phyloP scores from a whole-genome alignment of 805 yeast species.

The Kuraishia ogatae region DNA sequence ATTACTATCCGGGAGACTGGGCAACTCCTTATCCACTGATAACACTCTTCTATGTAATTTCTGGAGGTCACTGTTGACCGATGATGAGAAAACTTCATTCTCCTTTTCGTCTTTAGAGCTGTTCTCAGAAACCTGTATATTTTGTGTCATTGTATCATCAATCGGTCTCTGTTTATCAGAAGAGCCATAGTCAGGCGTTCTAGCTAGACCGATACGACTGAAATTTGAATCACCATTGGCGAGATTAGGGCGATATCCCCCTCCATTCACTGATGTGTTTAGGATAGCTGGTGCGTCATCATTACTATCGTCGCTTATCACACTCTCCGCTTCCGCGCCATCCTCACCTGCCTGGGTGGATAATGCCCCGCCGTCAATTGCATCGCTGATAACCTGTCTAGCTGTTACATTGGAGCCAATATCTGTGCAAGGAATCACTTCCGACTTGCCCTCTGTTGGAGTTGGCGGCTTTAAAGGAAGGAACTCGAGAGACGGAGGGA shows the following conservation, averaged over 20 bases:
- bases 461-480: conserved; percentile 2
- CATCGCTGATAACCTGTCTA: not conserved
- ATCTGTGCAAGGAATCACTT: not conserved
- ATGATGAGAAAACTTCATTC: not conserved
- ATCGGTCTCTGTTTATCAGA: not conserved
- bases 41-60: not conserved
- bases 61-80: not conserved
- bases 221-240: not conserved
- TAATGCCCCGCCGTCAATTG: not conserved
- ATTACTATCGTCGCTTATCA: not conserved
- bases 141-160: not conserved
- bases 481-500: conserved; percentile 10
- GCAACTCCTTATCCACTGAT: not conserved
- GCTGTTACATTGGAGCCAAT: not conserved
- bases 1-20: not conserved
- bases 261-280: not conserved
- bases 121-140: not conserved
- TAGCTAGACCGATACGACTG: not conserved
- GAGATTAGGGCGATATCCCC: not conserved
- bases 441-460: not conserved
- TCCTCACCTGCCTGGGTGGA: not conserved
- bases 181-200: not conserved
- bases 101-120: not conserved
- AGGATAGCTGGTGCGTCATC: not conserved
- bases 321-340: not conserved